phyloP scores from a whole-genome alignment of 371 early-diverging fungal species.

The Mortierella sp. region DNA sequence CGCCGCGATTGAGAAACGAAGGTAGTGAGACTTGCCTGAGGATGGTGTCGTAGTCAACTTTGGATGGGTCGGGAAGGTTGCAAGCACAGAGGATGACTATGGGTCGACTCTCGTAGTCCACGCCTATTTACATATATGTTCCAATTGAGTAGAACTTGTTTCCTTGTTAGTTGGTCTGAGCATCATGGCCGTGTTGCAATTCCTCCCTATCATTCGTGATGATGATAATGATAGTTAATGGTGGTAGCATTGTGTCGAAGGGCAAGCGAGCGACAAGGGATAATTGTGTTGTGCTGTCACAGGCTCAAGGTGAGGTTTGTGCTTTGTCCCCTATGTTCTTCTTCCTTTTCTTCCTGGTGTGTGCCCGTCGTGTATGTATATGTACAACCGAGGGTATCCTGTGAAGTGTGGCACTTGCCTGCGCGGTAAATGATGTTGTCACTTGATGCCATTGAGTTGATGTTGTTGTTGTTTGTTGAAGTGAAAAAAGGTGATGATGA shows the following conservation, averaged over 20 bases:
- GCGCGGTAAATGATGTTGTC: constrained; percentile 65
- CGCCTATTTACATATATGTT: constrained; percentile 65
- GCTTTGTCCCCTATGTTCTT: not conserved
- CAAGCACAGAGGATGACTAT: constrained; percentile 86
- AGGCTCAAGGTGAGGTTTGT: not conserved
- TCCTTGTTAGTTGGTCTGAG: not conserved
- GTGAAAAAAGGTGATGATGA: constrained; percentile 13
- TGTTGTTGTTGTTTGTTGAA: not conserved
- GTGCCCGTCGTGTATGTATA: not conserved
- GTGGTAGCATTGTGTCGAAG: not conserved
- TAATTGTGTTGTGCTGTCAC: not conserved
- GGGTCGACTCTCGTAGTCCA: constrained; percentile 87
- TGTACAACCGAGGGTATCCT: not conserved
- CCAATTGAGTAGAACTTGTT: not conserved
- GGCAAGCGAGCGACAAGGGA: not conserved
- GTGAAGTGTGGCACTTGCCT: constrained; percentile 40
- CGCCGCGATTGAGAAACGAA: not conserved
- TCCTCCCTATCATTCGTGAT: not conserved
- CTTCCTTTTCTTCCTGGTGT: not conserved
- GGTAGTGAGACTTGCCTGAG: constrained; percentile 65
- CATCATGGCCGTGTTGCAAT: not conserved
- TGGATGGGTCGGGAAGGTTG: constrained; percentile 82
- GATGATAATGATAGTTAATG: not conserved
- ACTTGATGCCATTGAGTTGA: constrained; percentile 49
- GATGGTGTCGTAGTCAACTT: constrained; percentile 85